Conservation (phyloP, 208 protist genomes). For the Vickermania ingenoplastis region DNA sequence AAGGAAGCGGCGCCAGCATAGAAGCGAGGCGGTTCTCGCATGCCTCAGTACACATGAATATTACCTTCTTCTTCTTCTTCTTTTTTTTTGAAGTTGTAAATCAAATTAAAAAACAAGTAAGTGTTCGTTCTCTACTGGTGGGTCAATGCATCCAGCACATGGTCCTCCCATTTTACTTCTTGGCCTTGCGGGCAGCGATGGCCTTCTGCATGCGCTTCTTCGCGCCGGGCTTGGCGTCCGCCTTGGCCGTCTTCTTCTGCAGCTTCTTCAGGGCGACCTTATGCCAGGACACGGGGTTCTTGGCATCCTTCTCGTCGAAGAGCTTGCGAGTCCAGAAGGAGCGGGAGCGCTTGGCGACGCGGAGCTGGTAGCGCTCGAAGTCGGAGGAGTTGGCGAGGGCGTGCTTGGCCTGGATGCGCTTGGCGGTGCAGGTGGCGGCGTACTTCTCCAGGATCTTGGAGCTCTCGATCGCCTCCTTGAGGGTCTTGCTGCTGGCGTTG, state of each 20-base stretch:
- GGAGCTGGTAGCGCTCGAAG: slow-evolving; percentile 90
- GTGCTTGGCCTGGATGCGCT: slow-evolving; percentile 72
- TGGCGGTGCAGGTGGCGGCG: slow-evolving; percentile 69
- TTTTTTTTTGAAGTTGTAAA: too few relatives aligned
- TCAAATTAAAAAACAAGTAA: too few relatives aligned
- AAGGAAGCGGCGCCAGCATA: too few relatives aligned
- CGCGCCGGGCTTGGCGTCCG: slow-evolving; percentile 53
- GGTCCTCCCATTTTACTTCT: background rate
- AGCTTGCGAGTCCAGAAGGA: slow-evolving; percentile 86
- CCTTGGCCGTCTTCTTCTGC: slow-evolving; percentile 79
- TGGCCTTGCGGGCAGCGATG: slow-evolving; percentile 43
- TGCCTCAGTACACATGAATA: too few relatives aligned
- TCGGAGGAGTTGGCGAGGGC: slow-evolving; percentile 73
- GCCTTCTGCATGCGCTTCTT: slow-evolving; percentile 88
- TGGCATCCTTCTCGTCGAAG: slow-evolving; percentile 86
- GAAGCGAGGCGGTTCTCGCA: too few relatives aligned
- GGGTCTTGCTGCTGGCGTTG: slow-evolving; percentile 65
- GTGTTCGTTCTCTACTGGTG: too few relatives aligned
- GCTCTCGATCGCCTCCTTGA: slow-evolving; percentile 59
- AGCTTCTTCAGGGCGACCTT: slow-evolving; percentile 80
- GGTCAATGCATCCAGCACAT: too few relatives aligned
- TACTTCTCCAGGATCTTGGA: slow-evolving; percentile 82
- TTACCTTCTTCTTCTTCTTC: too few relatives aligned
- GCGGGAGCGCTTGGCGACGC: slow-evolving; percentile 83
- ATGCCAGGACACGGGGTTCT: slow-evolving; percentile 84